Conservation (phyloP, 2,329 filamentous ascomycete species). For the Penicillium oxalicum region DNA sequence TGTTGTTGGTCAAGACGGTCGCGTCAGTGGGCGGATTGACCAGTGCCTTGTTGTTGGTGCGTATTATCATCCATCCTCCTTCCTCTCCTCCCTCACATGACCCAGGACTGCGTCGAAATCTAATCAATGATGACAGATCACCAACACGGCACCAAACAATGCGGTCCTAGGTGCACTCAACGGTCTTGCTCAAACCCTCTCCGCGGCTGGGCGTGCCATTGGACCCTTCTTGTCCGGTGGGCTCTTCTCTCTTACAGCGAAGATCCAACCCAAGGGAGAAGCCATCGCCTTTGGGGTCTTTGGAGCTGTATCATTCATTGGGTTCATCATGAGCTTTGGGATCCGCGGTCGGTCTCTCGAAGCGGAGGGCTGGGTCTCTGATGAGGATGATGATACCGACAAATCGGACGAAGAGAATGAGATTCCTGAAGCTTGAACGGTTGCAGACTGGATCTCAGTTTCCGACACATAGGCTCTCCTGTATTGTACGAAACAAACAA, state of each 20-base stretch:
- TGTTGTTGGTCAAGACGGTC: constrained; percentile 83
- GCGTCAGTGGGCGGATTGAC: constrained; percentile 84
- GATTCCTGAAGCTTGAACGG: constrained; percentile 7
- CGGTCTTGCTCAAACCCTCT: constrained; percentile 87
- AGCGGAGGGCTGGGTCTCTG: constrained; percentile 50
- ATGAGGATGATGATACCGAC: constrained; percentile 36
- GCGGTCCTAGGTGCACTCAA: constrained; percentile 84
- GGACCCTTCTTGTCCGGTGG: constrained; percentile 85
- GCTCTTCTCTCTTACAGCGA: constrained; percentile 72
- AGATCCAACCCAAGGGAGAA: constrained; percentile 73
- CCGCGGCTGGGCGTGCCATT: constrained; percentile 78
- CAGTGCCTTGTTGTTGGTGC: constrained; percentile 77
- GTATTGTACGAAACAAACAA: background rate
- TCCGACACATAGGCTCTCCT: background rate
- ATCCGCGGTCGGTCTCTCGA: constrained; percentile 61
- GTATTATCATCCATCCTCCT: constrained; percentile 25
- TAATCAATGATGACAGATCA: constrained; percentile 57
- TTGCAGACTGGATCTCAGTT: no score
- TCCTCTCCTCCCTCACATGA: background rate
- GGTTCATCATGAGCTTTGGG: constrained; percentile 72
- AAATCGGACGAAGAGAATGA: constrained; percentile 47
- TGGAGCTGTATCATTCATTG: constrained; percentile 71
- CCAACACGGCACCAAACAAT: constrained; percentile 83
- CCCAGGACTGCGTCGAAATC: no score
- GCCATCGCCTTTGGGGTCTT: constrained; percentile 82